Evolutionary conservation across 805 yeast species (phyloP).

Genomic region (Pichia rugopelliculosa): DNA sequence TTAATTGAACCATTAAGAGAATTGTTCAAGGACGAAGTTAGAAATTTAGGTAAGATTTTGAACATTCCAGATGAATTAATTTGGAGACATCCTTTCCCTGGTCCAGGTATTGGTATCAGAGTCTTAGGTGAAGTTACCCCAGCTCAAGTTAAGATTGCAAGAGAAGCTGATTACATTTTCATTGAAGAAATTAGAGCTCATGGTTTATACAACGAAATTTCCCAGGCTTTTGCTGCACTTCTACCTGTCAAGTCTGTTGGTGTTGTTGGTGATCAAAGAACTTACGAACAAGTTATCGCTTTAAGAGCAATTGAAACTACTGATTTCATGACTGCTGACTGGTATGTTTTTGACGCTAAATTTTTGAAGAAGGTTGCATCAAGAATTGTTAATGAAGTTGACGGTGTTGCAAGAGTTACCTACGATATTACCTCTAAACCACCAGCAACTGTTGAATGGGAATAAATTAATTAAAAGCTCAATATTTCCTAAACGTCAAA

Average conservation of each 20-base stretch:
- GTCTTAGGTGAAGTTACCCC: constrained; percentile 95
- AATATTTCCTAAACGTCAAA: neutral
- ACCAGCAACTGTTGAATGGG: constrained; percentile 99
- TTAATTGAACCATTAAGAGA: constrained; percentile 98
- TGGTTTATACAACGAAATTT: constrained; percentile 85
- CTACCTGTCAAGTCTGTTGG: constrained; percentile 98
- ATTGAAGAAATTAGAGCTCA: constrained; percentile 93
- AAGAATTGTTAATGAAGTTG: constrained; percentile 96
- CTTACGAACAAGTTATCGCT: constrained; percentile 98
- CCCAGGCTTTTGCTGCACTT: constrained; percentile 96
- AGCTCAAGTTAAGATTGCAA: constrained; percentile 89
- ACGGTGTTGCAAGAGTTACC: constrained; percentile 98
- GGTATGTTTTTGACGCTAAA: constrained; percentile 89
- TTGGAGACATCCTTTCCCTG: constrained; percentile 99
- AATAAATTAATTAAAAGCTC: constrained; percentile 37
- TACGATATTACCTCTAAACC: constrained; percentile 99
- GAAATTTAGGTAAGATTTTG: constrained; percentile 88
- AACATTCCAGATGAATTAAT: constrained; percentile 96
- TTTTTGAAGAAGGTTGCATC: constrained; percentile 91
- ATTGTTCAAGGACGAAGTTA: constrained; percentile 97
- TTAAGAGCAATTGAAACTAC: constrained; percentile 95
- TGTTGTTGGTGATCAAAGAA: constrained; percentile 99
- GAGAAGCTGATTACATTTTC: constrained; percentile 94
- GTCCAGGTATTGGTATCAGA: constrained; percentile 99
- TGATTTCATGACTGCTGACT: constrained; percentile 99